Conservation (phyloP, 129 eudicot species). For the Scalesia atractyloides region DNA sequence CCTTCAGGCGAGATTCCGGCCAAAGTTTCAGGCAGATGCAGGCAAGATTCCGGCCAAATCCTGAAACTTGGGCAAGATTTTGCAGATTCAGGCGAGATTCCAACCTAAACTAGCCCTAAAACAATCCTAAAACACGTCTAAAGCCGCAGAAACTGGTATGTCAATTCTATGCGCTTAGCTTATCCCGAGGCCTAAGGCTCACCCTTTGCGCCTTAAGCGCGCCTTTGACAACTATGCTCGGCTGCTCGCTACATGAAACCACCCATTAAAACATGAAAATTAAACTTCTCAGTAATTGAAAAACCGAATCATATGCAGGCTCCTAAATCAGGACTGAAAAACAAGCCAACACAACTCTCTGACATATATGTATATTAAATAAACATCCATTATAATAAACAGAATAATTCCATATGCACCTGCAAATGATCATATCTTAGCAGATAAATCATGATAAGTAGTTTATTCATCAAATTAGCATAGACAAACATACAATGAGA, state of each 20-base stretch:
- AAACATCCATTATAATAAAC: slow-evolving; percentile 9
- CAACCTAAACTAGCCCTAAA: too few species aligned
- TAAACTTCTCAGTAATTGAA: not conserved
- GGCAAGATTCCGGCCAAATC: too few species aligned
- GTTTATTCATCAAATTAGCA: slow-evolving; percentile 4
- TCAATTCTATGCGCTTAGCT: too few species aligned
- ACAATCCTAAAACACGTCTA: too few species aligned
- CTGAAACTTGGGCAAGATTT: too few species aligned
- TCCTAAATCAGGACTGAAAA: not conserved
- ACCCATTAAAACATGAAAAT: not conserved
- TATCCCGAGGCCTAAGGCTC: too few species aligned
- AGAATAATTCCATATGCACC: not conserved
- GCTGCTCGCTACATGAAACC: not conserved
- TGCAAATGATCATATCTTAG: not conserved
- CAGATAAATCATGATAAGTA: slow-evolving; percentile 5
- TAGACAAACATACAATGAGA: not conserved
- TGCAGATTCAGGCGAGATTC: too few species aligned
- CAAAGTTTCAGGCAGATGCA: too few species aligned
- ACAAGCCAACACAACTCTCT: not conserved
- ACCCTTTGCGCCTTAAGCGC: too few species aligned
- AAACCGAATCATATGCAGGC: not conserved
- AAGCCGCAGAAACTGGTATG: too few species aligned
- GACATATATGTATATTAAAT: not conserved
- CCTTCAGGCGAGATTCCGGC: too few species aligned
- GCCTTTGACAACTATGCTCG: not conserved